Evolutionary conservation across 345 rosid species (phyloP), one percentile per base, ranked within the genome.

Genomic region (Salix koriyanagi): DNA sequence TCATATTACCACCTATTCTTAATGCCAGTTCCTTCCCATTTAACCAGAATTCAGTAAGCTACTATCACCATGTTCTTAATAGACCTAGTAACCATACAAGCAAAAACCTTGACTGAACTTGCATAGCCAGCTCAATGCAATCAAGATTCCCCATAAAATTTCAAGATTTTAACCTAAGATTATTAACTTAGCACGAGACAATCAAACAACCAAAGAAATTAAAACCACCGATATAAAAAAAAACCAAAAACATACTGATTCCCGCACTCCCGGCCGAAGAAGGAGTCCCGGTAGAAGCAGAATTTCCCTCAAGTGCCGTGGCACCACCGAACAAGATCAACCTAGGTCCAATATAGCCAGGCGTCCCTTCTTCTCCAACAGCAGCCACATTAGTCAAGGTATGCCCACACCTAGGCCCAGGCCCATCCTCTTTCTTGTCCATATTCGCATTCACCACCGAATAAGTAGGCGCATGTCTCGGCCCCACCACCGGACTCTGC

Each of bases 351-450:
- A 93, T 86, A 62, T 89, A 93, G 62, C 86, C 88, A 9, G 92
- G 83, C 60, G 94, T 54, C 23, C 98, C 97, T 76, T 96, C 99
- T 79, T 96, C 99, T 50, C 98, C 99, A 2, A 96, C 97, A 0
- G 98, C 94, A 19, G 94, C 94, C 34, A 96, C 99, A 1, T 97
- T 89, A 39, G 99, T 96, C 80, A 96, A 79, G 18, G 99, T 92
- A 77, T 96, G 99, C 28, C 99, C 99, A 56, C 99, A 96, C 84
- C 99, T 84, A 15, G 97, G 99, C 16, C 99, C 99, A 2, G 99
- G 97, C 8, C 98, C 96, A 67, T 96, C 99, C 70, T 93, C 98
- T 83, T 91, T 89, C 85, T 94, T 92, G 85, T 96, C 99, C 30
- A 92, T 65, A 66, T 87, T 77, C 41, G 94, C 95, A 83, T 91